phyloP scores from a whole-genome alignment of 2,329 filamentous ascomycete species.

The Paracorniculantispora psalliotae region DNA sequence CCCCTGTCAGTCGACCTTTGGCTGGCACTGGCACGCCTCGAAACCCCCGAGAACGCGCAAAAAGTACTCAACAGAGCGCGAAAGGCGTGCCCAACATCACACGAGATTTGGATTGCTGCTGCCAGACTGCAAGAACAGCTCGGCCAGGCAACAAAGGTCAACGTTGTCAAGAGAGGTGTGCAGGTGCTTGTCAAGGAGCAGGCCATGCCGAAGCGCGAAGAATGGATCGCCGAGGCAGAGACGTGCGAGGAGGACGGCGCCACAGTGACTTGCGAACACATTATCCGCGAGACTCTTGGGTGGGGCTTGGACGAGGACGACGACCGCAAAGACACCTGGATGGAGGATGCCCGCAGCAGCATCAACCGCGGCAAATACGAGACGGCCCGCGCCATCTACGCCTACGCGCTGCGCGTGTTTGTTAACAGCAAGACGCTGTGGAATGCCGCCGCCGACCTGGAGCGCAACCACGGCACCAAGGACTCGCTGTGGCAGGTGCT shows the following conservation, averaged over 20 bases:
- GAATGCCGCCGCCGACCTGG: slow-evolving; percentile 85
- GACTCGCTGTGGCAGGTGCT: slow-evolving; percentile 80
- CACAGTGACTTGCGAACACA: slow-evolving; percentile 77
- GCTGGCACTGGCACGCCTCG: slow-evolving; percentile 86
- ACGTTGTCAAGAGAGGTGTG: slow-evolving; percentile 91
- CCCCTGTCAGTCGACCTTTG: slow-evolving; percentile 90
- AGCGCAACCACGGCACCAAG: slow-evolving; percentile 80
- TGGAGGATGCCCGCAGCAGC: slow-evolving; percentile 82
- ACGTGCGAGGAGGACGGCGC: slow-evolving; percentile 91
- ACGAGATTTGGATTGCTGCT: slow-evolving; percentile 96
- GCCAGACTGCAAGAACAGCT: slow-evolving; percentile 84
- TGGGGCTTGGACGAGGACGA: slow-evolving; percentile 95
- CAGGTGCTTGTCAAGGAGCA: slow-evolving; percentile 84
- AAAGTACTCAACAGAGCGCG: slow-evolving; percentile 93
- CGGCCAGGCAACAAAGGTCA: slow-evolving; percentile 72
- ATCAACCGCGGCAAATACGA: slow-evolving; percentile 79
- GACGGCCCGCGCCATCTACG: slow-evolving; percentile 89
- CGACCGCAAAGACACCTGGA: slow-evolving; percentile 91
- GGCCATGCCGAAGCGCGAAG: slow-evolving; percentile 94
- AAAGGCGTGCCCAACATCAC: slow-evolving; percentile 85
- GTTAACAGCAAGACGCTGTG: slow-evolving; percentile 83
- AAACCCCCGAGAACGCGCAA: slow-evolving; percentile 86
- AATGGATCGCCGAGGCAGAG: slow-evolving; percentile 94
- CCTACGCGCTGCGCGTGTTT: slow-evolving; percentile 85
- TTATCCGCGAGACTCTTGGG: slow-evolving; percentile 87